Conservation (phyloP, 2,329 filamentous ascomycete species). For the Diaporthe nobilis region DNA sequence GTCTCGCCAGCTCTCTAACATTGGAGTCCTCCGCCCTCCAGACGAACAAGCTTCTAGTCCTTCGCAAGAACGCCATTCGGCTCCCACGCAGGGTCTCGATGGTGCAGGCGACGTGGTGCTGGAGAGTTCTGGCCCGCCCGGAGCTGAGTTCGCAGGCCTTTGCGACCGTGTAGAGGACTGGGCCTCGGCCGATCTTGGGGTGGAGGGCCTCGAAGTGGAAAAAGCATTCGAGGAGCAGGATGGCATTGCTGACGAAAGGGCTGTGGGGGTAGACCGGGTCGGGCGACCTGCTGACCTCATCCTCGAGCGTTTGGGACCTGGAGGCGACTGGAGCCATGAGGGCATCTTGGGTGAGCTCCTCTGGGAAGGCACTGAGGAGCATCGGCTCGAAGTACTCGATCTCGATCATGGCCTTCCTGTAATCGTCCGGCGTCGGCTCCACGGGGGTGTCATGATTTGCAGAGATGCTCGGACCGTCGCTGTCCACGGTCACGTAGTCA, state of each 20-base stretch:
- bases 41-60: neutral
- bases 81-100: neutral
- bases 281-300: neutral
- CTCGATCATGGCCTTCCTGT: neutral
- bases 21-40: neutral
- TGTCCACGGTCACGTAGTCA: neutral
- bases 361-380: neutral
- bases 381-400: neutral
- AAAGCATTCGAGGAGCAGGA: neutral
- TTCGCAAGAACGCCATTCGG: neutral
- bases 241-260: neutral
- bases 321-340: neutral
- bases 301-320: neutral
- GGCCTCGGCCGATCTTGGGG: rapidly evolving
- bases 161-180: neutral
- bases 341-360: neutral
- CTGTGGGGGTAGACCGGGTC: neutral
- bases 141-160: neutral
- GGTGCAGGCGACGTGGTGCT: neutral
- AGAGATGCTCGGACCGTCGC: neutral
- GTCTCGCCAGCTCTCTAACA: neutral
- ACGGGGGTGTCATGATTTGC: neutral
- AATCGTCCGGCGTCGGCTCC: neutral
- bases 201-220: neutral
- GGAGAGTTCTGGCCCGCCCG: neutral